Evolutionary conservation across 2,329 filamentous ascomycete species (phyloP), one percentile per base, ranked within the genome.

Genomic region (Coniochaeta prunicola): DNA sequence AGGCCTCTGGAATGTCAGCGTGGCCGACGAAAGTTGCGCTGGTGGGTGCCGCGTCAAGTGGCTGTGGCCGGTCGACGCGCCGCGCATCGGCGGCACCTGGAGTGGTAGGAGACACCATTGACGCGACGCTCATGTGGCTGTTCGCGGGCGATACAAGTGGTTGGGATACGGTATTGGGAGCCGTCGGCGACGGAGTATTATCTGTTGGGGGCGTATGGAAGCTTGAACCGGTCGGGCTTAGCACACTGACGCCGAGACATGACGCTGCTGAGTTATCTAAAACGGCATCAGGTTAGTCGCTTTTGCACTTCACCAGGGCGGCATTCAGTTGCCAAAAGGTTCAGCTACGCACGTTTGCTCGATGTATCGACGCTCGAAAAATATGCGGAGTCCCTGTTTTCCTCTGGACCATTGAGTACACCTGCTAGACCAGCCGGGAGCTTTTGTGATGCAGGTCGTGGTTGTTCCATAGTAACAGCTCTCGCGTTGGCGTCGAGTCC

Each of bases 41-140:
- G 63, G 69, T 71, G 10, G 70, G 69, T 9, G 65, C 68, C 30
- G 75, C 74, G 30, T 78, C 76, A 10, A 77, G 62, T 2, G 76
- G 77, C 60, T 72, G 68, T 4, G 71, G 74, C 8, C 75, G 74
- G 30, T 77, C 70, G 62, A 76, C 77, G 55, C 80, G 78, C 26
- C 76, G 73, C 17, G 73, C 70, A 30, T 79, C 76, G 13, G 67
- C 67, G 63, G 70, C 74, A 5, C 72, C 73, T 5, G 81, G 74
- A 1, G 79, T 77, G 1, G 82, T 82, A 6, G 84, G 84, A 19
- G 85, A 87, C 12, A 87, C 82, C 73, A 87, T 86, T 19, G 84
- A 84, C 21, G 84, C 82, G 42, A 87, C 83, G 60, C 83, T 87
- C 85, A 88, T 88, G 67, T 82, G 80, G 64, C 79, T 80, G 15